phyloP scores from a whole-genome alignment of 805 yeast species.

The Ogataea dorogensis region DNA sequence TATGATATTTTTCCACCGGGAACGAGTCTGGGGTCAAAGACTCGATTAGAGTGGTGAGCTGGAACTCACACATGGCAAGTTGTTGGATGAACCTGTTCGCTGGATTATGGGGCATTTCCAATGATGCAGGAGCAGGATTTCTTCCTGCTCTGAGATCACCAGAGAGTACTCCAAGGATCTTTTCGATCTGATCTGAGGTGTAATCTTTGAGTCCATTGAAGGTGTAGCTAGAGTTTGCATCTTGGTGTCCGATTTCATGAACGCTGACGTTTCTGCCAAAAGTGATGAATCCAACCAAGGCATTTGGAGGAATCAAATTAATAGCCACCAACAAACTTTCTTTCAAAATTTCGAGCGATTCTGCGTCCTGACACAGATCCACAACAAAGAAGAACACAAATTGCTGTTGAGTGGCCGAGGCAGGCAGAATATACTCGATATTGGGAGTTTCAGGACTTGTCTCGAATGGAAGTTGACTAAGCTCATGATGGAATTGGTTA shows the following conservation, averaged over 20 bases:
- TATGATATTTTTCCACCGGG: slow-evolving; percentile 42
- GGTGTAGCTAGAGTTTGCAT: slow-evolving; percentile 35
- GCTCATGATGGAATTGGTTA: slow-evolving; percentile 38
- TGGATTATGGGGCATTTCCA: slow-evolving; percentile 23
- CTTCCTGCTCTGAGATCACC: slow-evolving; percentile 27
- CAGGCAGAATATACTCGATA: slow-evolving; percentile 46
- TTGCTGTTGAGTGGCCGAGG: slow-evolving; percentile 33
- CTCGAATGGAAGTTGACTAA: slow-evolving; percentile 35
- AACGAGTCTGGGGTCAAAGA: slow-evolving; percentile 48
- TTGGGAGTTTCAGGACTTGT: slow-evolving; percentile 43
- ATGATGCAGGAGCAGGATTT: slow-evolving; percentile 13
- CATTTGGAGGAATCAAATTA: slow-evolving; percentile 46
- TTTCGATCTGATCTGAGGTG: slow-evolving; percentile 44
- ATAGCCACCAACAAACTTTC: slow-evolving; percentile 48
- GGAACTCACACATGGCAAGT: slow-evolving; percentile 49
- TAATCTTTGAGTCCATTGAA: slow-evolving; percentile 61
- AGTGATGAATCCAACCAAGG: slow-evolving; percentile 56
- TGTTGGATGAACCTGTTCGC: slow-evolving; percentile 47
- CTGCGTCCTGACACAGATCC: slow-evolving; percentile 54
- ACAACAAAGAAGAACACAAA: slow-evolving; percentile 54
- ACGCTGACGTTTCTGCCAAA: slow-evolving; percentile 60
- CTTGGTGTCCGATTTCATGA: slow-evolving; percentile 47
- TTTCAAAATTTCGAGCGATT: slow-evolving; percentile 49
- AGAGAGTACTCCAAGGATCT: slow-evolving; percentile 44
- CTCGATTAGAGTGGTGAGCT: slow-evolving; percentile 48